A percentile compares a stretch with the other conserved stretches of the same genome.
Evolutionary conservation across 192 early-diverging fungal species (phyloP).

Genomic region (Podila minutissima): DNA sequence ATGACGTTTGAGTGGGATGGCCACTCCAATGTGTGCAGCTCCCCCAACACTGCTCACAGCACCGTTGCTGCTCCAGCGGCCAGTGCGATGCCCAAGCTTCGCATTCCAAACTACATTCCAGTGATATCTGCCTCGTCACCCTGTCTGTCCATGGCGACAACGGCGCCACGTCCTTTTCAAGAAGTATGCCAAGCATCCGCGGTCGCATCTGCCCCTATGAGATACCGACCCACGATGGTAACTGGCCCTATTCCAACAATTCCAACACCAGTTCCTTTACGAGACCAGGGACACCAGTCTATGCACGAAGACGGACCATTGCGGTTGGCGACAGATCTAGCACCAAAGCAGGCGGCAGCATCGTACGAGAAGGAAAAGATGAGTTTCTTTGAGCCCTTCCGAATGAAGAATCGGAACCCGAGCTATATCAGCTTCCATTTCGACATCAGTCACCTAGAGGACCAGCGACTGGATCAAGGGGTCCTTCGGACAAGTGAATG

Average conservation of each 20-base stretch:
- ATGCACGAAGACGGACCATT: neutral
- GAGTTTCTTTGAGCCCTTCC: slow-evolving; percentile 2
- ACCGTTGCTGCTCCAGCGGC: neutral
- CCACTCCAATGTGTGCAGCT: neutral
- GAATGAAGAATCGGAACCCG: neutral
- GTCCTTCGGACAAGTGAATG: neutral
- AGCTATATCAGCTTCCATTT: slow-evolving; percentile 15
- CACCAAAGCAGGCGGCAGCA: neutral
- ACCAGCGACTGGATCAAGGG: neutral
- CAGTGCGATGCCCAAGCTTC: neutral
- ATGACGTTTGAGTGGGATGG: neutral
- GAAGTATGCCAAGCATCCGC: too few relatives aligned
- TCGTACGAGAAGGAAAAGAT: neutral
- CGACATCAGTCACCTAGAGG: slow-evolving; percentile 7
- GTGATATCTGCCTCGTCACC: neutral
- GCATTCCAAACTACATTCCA: neutral
- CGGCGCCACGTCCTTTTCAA: too few relatives aligned
- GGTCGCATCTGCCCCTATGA: too few relatives aligned
- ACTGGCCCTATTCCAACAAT: too few relatives aligned
- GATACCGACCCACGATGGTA: too few relatives aligned
- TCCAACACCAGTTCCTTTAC: too few relatives aligned
- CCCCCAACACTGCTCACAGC: neutral
- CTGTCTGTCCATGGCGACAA: neutral
- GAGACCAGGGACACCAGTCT: too few relatives aligned
- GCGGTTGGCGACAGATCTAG: neutral